These are phyloP conservation scores for Hordeum pubiflorum DNA, from an alignment of 202 grass and related monocot species.

Conservation along the genomic window DNA sequence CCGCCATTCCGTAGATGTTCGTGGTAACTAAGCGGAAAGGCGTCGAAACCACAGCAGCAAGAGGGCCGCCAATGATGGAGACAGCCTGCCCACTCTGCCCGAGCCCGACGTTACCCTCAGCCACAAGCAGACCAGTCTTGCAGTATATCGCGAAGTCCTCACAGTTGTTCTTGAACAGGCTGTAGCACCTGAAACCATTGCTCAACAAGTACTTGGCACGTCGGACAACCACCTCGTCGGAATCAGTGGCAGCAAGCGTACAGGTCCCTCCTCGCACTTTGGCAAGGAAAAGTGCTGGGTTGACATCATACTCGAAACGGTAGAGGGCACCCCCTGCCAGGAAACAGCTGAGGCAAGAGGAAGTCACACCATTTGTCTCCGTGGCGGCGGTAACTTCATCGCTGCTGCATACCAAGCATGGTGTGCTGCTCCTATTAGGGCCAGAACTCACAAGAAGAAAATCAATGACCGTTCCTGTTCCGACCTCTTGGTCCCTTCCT, in stretches of 20 bases:
- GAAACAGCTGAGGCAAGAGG: conserved; percentile 74
- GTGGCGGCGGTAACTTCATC: neutral
- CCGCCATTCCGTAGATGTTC: conserved; percentile 53
- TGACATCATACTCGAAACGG: conserved; percentile 61
- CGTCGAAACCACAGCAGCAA: conserved; percentile 50
- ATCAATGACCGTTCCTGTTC: conserved; percentile 65
- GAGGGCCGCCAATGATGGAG: conserved; percentile 65
- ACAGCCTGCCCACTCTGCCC: conserved; percentile 71
- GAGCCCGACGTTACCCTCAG: conserved; percentile 48
- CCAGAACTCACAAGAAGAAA: conserved; percentile 44
- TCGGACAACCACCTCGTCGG: conserved; percentile 30
- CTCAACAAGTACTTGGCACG: conserved; percentile 50
- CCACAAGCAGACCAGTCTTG: conserved; percentile 72
- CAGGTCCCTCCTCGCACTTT: conserved; percentile 70
- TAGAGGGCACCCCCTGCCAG: conserved; percentile 66
- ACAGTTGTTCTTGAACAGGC: conserved; percentile 71
- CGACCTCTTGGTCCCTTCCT: conserved; percentile 63
- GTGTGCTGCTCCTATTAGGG: conserved; percentile 20
- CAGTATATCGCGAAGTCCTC: conserved; percentile 82
- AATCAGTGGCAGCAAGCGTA: conserved; percentile 50
- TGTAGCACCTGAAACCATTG: conserved; percentile 79
- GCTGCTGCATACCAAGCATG: conserved; percentile 33
- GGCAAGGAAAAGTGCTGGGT: conserved; percentile 47
- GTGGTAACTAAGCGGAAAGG: conserved; percentile 57
- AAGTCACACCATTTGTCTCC: conserved; percentile 37